Conservation (phyloP, 2,329 filamentous ascomycete species). For the Emmonsiellopsis sp. region DNA sequence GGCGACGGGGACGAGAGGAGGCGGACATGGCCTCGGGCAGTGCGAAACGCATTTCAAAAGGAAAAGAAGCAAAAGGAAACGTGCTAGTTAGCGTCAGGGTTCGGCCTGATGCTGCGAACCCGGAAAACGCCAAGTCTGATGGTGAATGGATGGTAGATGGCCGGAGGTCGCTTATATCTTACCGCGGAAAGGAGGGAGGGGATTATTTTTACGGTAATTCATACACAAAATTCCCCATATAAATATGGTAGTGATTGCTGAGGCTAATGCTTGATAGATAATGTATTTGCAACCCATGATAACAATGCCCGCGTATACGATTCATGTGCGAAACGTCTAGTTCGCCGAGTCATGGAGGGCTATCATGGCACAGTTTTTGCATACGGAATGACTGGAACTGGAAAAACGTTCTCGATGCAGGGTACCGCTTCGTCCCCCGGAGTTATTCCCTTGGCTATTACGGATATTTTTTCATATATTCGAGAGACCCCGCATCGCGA, state of each 20-base stretch:
- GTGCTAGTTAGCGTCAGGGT: slow-evolving; percentile 93
- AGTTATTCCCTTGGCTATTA: slow-evolving; percentile 94
- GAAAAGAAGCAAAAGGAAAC: slow-evolving; percentile 78
- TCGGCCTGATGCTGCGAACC: slow-evolving; percentile 65
- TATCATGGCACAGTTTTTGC: slow-evolving; percentile 98
- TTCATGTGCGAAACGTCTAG: slow-evolving; percentile 81
- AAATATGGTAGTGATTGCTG: neutral
- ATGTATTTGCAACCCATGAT: slow-evolving; percentile 89
- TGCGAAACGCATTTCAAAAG: slow-evolving; percentile 22
- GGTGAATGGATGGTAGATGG: slow-evolving; percentile 90
- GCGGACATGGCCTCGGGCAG: slow-evolving; percentile 15
- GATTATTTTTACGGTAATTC: slow-evolving; percentile 77
- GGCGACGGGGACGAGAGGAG: slow-evolving; percentile 23
- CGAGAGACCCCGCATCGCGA: slow-evolving; percentile 91
- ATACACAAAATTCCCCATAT: neutral
- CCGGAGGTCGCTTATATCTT: slow-evolving; percentile 69
- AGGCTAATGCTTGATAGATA: slow-evolving; percentile 50
- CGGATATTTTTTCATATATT: slow-evolving; percentile 98
- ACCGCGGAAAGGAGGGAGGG: slow-evolving; percentile 78
- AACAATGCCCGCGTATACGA: slow-evolving; percentile 95
- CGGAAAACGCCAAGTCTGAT: slow-evolving; percentile 54
- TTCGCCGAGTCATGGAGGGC: slow-evolving; percentile 95
- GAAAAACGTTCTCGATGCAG: slow-evolving; percentile 99
- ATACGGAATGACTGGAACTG: slow-evolving; percentile 97
- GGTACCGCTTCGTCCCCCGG: slow-evolving; percentile 90